phyloP scores from a whole-genome alignment of 768 basidiomycete species.

The Collybia sp. region DNA sequence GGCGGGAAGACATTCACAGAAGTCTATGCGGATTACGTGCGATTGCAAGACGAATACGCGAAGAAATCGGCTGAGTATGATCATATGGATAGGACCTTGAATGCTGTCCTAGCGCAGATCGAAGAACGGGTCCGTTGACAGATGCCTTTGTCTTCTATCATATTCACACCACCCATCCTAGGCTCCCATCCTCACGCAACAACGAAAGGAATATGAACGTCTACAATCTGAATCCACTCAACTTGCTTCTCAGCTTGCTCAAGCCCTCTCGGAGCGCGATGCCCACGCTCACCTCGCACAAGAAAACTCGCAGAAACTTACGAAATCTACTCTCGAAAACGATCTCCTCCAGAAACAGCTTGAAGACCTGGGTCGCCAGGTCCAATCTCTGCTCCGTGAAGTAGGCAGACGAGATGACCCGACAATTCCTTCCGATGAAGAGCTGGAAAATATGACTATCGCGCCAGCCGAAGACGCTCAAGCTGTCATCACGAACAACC shows the following conservation, averaged over 20 bases:
- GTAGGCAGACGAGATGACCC: slow-evolving; percentile 82
- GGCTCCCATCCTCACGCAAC: slow-evolving; percentile 90
- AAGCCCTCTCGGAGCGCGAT: slow-evolving; percentile 75
- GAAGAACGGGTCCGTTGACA: slow-evolving; percentile 70
- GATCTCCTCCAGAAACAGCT: slow-evolving; percentile 72
- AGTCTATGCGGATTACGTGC: slow-evolving; percentile 87
- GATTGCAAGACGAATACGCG: slow-evolving; percentile 76
- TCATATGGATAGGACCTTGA: slow-evolving; percentile 78
- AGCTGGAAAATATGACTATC: slow-evolving; percentile 39
- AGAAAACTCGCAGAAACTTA: slow-evolving; percentile 60
- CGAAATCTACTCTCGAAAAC: slow-evolving; percentile 55
- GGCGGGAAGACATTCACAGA: slow-evolving; percentile 90
- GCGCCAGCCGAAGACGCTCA: slow-evolving; percentile 55
- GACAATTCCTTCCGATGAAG: slow-evolving; percentile 68
- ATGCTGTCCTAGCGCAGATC: slow-evolving; percentile 81
- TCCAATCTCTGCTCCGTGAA: slow-evolving; percentile 75
- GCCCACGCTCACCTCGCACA: slow-evolving; percentile 45
- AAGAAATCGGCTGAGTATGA: slow-evolving; percentile 79
- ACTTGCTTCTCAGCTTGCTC: slow-evolving; percentile 74
- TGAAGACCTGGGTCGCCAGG: slow-evolving; percentile 78
- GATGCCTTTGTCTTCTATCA: background rate
- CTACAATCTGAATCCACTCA: slow-evolving; percentile 75
- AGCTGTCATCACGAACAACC: slow-evolving; percentile 80
- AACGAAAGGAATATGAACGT: slow-evolving; percentile 85
- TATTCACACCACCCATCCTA: slow-evolving; percentile 20